Evolutionary conservation across 2,329 filamentous ascomycete species (phyloP).

Genomic region (Paecilomyces sp.): DNA sequence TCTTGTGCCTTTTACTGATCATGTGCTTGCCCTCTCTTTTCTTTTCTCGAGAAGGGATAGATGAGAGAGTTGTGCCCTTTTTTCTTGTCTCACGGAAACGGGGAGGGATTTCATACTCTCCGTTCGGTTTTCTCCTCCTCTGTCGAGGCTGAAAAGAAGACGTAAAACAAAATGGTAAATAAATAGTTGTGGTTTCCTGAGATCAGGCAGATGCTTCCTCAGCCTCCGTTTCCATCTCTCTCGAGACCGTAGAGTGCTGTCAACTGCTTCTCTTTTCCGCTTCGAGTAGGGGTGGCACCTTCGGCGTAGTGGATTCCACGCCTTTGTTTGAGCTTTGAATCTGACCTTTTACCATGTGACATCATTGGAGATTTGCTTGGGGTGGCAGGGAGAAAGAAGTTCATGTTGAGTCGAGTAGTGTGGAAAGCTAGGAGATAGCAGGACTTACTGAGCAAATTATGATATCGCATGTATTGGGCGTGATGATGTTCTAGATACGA

Average conservation of each 20-base stretch:
- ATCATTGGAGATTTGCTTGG: conserved; percentile 31
- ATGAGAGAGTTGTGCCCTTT: not conserved
- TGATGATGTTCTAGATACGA: not conserved
- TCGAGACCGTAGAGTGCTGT: not conserved
- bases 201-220: not conserved
- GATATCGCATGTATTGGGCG: not conserved
- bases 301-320: conserved; percentile 10
- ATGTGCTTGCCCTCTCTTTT: conserved; percentile 15
- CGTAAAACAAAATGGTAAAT: not conserved
- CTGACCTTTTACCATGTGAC: conserved; percentile 42
- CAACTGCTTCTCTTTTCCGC: not conserved
- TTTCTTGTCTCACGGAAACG: not conserved
- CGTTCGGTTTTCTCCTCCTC: not conserved
- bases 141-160: not conserved
- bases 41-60: not conserved
- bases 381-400: not conserved
- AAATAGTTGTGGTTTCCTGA: not conserved
- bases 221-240: not conserved
- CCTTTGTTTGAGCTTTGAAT: conserved; percentile 16
- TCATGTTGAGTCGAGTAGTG: not conserved
- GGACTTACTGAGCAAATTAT: not conserved
- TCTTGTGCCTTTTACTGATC: conserved; percentile 17
- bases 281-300: conserved; percentile 12
- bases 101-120: conserved; percentile 2
- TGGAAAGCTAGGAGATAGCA: not conserved